Evolutionary conservation across 2,329 filamentous ascomycete genomes (phyloP).

Genomic region (Madurella fahalii): DNA sequence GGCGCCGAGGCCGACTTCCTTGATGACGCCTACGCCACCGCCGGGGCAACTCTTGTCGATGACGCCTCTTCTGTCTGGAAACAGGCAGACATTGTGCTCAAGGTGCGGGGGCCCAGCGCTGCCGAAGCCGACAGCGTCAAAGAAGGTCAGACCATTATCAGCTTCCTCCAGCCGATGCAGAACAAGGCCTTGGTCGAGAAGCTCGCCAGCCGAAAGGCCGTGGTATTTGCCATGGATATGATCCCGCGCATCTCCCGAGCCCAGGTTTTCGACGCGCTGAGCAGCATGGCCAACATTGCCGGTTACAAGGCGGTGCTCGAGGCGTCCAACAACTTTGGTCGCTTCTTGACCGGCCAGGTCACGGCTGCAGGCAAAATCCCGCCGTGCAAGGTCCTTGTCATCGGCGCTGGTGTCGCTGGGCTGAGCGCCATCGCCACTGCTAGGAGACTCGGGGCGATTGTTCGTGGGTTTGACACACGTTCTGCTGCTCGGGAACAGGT

Average conservation of each 20-base stretch:
- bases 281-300: constrained; percentile 92
- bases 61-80: constrained; percentile 64
- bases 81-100: constrained; percentile 73
- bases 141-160: constrained; percentile 70
- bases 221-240: constrained; percentile 87
- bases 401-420: constrained; percentile 85
- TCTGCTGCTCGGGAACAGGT: constrained; percentile 86
- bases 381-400: constrained; percentile 84
- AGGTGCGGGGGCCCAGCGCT: constrained; percentile 71
- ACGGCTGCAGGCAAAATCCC: constrained; percentile 89
- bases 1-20: constrained; percentile 72
- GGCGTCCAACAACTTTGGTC: constrained; percentile 83
- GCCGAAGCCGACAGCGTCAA: constrained; percentile 66
- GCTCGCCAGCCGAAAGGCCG: constrained; percentile 66
- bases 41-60: constrained; percentile 74
- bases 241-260: constrained; percentile 85
- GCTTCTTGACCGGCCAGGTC: constrained; percentile 83
- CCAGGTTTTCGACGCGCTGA: constrained; percentile 82
- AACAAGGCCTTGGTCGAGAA: constrained; percentile 72
- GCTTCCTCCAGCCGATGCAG: constrained; percentile 77
- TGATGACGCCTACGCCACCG: constrained; percentile 71
- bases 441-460: constrained; percentile 80
- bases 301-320: constrained; percentile 90
- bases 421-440: constrained; percentile 85
- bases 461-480: constrained; percentile 86